Conservation (phyloP, 257 asterid species). For the Scutellaria baicalensis region DNA sequence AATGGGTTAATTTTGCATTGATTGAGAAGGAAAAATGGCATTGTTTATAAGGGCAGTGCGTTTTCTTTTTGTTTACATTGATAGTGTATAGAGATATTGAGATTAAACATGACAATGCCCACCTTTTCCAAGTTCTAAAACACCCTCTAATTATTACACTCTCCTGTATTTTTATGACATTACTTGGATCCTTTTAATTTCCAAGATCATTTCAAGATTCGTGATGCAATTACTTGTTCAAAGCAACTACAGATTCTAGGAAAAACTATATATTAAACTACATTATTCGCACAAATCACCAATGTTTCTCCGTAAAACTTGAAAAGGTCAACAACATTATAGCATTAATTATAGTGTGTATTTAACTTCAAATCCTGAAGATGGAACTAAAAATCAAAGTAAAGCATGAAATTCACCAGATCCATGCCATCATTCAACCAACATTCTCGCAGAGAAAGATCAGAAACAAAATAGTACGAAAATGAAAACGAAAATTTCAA, state of each 20-base stretch:
- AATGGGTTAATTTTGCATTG: background rate
- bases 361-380: background rate
- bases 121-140: background rate
- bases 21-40: background rate
- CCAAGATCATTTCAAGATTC: background rate
- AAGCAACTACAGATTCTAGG: background rate
- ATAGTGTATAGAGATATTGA: constrained; percentile 3
- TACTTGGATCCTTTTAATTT: background rate
- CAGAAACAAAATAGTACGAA: background rate
- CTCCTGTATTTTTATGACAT: background rate
- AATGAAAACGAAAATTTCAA: background rate
- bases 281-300: background rate
- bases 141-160: background rate
- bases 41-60: background rate
- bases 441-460: background rate
- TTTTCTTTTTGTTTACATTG: constrained; percentile 2
- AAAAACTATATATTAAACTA: too few species aligned
- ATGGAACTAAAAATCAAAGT: background rate
- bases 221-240: background rate
- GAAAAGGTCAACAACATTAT: background rate
- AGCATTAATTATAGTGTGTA: background rate
- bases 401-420: background rate
- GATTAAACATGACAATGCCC: constrained; percentile 13
- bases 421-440: background rate
- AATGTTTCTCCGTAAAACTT: background rate